Evolutionary conservation across 768 basidiomycete genomes (phyloP), one percentile per base, ranked within the genome.

Genomic region (Russula dissimulans): DNA sequence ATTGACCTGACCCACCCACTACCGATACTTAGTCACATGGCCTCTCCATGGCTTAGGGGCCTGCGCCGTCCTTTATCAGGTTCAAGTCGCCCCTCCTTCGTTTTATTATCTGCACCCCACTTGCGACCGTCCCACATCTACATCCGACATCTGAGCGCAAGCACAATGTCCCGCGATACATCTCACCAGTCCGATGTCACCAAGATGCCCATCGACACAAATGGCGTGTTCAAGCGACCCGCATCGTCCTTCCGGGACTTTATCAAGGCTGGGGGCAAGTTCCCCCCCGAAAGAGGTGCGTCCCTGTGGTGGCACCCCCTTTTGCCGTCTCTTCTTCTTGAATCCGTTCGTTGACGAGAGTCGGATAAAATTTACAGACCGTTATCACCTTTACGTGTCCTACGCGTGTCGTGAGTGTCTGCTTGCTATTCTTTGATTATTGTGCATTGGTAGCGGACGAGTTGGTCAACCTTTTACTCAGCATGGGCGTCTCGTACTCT

Each of bases 401-500:
- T 83, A 85, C 64, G 84, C 87, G 2, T 97, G 93, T 67, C 93
- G 89, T 91, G 64, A 70, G 86, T 69, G 31, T 22, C n/a, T 18
- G n/a, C 17, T 26, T 8, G n/a, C n/a, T 43, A 14, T 3, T 15
- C 43, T 15, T 6, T 18, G 5, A 9, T 41, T 14, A 6, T 12
- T 22, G 46, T 22, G n/a, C 49, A 36, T 11, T 9, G 36, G 31
- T 56, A n/a, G 31, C 18, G 9, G 44, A 41, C 43, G 6, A 15
- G n/a, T 22, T 34, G 57, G 12, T 47, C n/a, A 17, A 41, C 38
- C 3, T 46, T 50, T 26, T 26, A 26, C 22, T 26, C 22, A 90
- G 88, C 95, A 9, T 98, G 95, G 95, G 95, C 95, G 0, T 91
- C 92, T 29, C 81, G 95, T 65, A 82, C 94, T 4, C 76, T 97